Evolutionary conservation across 163 green algal genomes (phyloP).

Genomic region (Scenedesmus sp.): DNA sequence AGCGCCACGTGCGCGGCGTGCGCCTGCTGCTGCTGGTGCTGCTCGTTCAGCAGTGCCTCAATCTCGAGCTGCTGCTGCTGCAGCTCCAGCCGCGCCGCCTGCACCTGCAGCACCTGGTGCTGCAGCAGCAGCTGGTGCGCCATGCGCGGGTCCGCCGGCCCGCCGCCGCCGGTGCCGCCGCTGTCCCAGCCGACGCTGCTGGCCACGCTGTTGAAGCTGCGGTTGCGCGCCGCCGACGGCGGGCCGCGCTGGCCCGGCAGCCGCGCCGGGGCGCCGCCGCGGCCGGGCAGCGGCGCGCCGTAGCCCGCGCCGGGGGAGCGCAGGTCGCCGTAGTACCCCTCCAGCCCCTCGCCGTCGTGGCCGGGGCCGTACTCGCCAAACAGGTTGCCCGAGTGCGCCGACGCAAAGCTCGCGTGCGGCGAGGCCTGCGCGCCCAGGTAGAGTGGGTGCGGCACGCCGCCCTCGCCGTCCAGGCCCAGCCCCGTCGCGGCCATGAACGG

Average conservation of each 20-base stretch:
- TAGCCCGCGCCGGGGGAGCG: not conserved
- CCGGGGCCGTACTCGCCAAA: not conserved
- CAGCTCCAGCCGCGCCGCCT: conserved; percentile 28
- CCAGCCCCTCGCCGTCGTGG: not conserved
- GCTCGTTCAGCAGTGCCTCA: conserved; percentile 3
- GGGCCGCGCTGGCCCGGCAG: not conserved
- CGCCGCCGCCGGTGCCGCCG: not conserved
- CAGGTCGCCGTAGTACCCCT: not conserved
- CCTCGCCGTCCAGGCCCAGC: not conserved
- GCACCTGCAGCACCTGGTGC: conserved; percentile 41
- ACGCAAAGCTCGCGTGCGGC: too few relatives aligned
- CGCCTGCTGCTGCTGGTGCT: conserved; percentile 24
- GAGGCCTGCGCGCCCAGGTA: too few relatives aligned
- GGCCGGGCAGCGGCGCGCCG: too few relatives aligned
- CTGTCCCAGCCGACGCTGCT: not conserved
- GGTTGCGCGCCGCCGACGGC: not conserved
- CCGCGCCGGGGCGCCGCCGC: too few relatives aligned
- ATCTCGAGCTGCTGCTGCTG: conserved; percentile 45
- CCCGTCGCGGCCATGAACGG: not conserved
- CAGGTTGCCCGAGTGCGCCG: not conserved
- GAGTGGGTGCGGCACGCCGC: not conserved
- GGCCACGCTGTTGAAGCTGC: conserved; percentile 11
- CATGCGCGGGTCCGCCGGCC: not conserved
- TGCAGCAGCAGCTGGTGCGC: conserved; percentile 33
- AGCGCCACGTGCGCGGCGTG: not conserved